phyloP scores from a whole-genome alignment of 2,329 filamentous ascomycete species.

The Ophiostoma perfectum region DNA sequence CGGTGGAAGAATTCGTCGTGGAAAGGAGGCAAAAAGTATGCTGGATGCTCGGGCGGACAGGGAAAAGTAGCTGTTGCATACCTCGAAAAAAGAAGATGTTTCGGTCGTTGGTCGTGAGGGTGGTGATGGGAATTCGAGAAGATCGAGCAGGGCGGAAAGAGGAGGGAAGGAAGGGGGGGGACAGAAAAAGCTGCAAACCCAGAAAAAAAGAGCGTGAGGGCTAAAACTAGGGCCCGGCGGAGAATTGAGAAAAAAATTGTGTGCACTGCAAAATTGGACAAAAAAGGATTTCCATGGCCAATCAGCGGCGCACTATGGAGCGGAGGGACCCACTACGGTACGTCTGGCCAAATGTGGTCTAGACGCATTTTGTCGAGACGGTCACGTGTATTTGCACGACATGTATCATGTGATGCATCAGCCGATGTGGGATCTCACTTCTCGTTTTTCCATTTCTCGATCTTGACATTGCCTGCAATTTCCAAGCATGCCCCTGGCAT shows the following conservation, averaged over 20 bases:
- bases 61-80: slow-evolving; percentile 12
- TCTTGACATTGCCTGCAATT: background rate
- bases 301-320: slow-evolving; percentile 9
- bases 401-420: background rate
- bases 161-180: slow-evolving; percentile 18
- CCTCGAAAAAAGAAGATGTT: slow-evolving; percentile 23
- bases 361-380: background rate
- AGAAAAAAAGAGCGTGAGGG: slow-evolving; percentile 20
- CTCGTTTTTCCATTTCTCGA: background rate
- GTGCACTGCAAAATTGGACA: slow-evolving; percentile 20
- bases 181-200: slow-evolving; percentile 17
- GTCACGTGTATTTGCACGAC: background rate
- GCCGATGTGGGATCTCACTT: background rate
- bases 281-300: slow-evolving; percentile 22
- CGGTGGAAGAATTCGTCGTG: background rate
- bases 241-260: slow-evolving; percentile 24
- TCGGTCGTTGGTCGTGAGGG: slow-evolving; percentile 21
- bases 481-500: background rate
- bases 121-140: slow-evolving; percentile 22
- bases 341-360: background rate
- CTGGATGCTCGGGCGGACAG: background rate
- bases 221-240: slow-evolving; percentile 24
- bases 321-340: background rate
- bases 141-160: slow-evolving; percentile 7
- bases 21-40: background rate